Evolutionary conservation across 768 basidiomycete genomes (phyloP).

Genomic region (Pisolithus orientalis): DNA sequence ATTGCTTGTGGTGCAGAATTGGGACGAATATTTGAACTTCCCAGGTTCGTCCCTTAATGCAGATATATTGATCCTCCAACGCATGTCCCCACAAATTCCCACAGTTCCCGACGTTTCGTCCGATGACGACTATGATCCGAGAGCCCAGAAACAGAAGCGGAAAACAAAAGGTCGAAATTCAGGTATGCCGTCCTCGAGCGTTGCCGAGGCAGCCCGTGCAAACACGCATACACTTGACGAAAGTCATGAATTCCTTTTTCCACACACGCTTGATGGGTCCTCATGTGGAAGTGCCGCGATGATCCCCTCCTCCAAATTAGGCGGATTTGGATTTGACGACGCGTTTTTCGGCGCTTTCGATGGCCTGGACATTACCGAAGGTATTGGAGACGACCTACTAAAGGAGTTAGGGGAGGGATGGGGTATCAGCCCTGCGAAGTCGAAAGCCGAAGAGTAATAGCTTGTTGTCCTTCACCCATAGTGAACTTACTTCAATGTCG

Average conservation of each 20-base stretch:
- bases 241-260: conserved; percentile 60
- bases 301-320: conserved; percentile 46
- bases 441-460: conserved; percentile 12
- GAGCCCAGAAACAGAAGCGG: conserved; percentile 18
- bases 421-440: conserved; percentile 29
- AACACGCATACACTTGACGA: conserved; percentile 65
- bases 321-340: conserved; percentile 45
- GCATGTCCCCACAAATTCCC: conserved; percentile 3
- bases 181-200: conserved; percentile 19
- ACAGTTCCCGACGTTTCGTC: conserved; percentile 24
- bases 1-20: conserved; percentile 36
- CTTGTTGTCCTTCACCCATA: neutral
- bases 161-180: conserved; percentile 17
- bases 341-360: conserved; percentile 48
- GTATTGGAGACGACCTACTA: conserved; percentile 68
- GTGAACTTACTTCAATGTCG: conserved; percentile 7
- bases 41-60: conserved; percentile 27
- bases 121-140: conserved; percentile 51
- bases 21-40: conserved; percentile 56
- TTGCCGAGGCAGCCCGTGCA: conserved; percentile 40
- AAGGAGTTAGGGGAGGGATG: conserved; percentile 70
- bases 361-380: conserved; percentile 50
- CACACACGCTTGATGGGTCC: conserved; percentile 60
- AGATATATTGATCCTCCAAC: neutral
- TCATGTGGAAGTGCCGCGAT: conserved; percentile 35